Percentiles rank a stretch among this genome's conserved stretches.
These are phyloP conservation scores for Penicillium antarcticum DNA, from an alignment of 495 filamentous ascomycete genomes.

Conservation along the genomic window DNA sequence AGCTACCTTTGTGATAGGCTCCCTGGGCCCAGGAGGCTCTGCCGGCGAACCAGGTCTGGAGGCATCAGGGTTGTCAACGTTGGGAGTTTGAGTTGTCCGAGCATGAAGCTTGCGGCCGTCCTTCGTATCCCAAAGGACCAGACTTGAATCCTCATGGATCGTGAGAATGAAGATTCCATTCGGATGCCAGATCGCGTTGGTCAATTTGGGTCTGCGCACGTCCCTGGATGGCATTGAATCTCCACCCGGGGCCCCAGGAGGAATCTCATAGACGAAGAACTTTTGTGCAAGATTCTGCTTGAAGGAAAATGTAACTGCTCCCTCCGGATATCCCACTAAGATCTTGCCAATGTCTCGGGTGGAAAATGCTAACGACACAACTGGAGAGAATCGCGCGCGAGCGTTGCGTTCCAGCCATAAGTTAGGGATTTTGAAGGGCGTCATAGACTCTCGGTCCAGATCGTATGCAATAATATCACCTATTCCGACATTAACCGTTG, in stretches of 20 bases:
- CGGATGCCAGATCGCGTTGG: conserved; percentile 87
- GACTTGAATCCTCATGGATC: conserved; percentile 80
- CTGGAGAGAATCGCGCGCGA: conserved; percentile 51
- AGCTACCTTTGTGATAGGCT: conserved; percentile 69
- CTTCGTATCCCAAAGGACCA: conserved; percentile 93
- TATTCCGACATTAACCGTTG: conserved; percentile 21
- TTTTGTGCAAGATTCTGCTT: conserved; percentile 76
- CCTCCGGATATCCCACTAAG: conserved; percentile 81
- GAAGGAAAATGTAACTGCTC: conserved; percentile 86
- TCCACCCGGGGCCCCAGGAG: conserved; percentile 82
- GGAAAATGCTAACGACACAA: conserved; percentile 79
- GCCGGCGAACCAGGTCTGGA: conserved; percentile 34
- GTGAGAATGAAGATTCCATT: conserved; percentile 88
- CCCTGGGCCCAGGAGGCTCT: conserved; percentile 52
- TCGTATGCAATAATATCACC: conserved; percentile 87
- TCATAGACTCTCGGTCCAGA: conserved; percentile 72
- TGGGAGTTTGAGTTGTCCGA: conserved; percentile 68
- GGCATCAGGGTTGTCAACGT: conserved; percentile 62
- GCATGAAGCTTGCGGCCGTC: conserved; percentile 85
- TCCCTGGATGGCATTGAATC: conserved; percentile 54
- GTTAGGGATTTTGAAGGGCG: conserved; percentile 77
- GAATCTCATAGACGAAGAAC: conserved; percentile 80
- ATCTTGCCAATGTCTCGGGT: conserved; percentile 91
- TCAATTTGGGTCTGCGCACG: conserved; percentile 65
- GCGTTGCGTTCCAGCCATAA: conserved; percentile 70